These are phyloP conservation scores for Penicillium sp. DNA, from an alignment of 2,329 filamentous ascomycete species.

Conservation along the genomic window DNA sequence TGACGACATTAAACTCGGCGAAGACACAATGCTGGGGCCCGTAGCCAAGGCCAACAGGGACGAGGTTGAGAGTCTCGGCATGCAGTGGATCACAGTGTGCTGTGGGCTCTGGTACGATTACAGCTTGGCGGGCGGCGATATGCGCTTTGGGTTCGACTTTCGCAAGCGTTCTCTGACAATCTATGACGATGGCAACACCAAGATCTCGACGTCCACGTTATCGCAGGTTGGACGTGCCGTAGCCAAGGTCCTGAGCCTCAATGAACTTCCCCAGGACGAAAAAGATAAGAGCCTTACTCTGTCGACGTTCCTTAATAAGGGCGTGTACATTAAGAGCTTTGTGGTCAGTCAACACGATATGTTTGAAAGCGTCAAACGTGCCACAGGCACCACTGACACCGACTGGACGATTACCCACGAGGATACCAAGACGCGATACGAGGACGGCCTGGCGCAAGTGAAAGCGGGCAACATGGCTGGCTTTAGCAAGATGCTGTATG, in stretches of 20 bases:
- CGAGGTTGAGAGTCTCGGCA: conserved; percentile 44
- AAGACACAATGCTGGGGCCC: conserved; percentile 39
- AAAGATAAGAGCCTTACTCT: conserved; percentile 41
- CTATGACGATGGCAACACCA: conserved; percentile 56
- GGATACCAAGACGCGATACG: conserved; percentile 48
- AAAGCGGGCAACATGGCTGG: conserved; percentile 45
- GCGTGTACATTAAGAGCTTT: conserved; percentile 58
- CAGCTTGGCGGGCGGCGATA: conserved; percentile 40
- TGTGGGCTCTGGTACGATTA: conserved; percentile 58
- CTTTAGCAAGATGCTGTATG: conserved; percentile 55
- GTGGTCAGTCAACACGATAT: conserved; percentile 62
- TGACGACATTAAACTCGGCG: conserved; percentile 29
- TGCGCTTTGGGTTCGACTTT: conserved; percentile 53
- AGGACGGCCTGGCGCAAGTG: conserved; percentile 48
- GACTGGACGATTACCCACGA: conserved; percentile 62
- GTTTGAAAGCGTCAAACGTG: conserved; percentile 59
- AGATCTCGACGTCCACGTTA: conserved; percentile 49
- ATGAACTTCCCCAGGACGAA: conserved; percentile 41
- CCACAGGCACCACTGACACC: conserved; percentile 54
- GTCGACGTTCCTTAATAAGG: conserved; percentile 48
- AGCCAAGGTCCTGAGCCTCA: conserved; percentile 51
- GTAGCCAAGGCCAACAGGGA: conserved; percentile 23
- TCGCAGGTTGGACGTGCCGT: conserved; percentile 56
- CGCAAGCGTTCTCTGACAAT: conserved; percentile 43
- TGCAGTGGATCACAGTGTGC: conserved; percentile 46